phyloP scores from a whole-genome alignment of 164 flowering plant species.

The Nelumbo lutea region DNA sequence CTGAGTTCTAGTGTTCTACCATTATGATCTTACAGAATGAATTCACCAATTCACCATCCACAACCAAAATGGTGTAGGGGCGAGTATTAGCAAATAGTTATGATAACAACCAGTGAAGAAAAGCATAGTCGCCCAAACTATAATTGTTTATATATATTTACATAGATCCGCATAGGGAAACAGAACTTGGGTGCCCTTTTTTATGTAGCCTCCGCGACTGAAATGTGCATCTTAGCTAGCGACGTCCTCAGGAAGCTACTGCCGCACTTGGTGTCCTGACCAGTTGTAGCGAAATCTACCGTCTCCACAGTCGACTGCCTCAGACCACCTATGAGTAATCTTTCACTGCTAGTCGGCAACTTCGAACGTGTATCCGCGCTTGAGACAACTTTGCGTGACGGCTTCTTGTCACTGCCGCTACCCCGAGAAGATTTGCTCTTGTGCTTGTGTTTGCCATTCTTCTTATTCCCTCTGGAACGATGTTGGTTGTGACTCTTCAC shows the following conservation, averaged over 20 bases:
- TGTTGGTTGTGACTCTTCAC: conserved; percentile 36
- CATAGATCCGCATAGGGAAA: too few species aligned
- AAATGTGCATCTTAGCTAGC: conserved; percentile 29
- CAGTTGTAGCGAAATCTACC: background rate
- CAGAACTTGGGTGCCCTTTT: background rate
- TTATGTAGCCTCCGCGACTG: conserved; percentile 52
- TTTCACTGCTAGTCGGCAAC: conserved; percentile 11
- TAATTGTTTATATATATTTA: too few species aligned
- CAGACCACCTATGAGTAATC: background rate
- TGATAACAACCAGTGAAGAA: too few species aligned
- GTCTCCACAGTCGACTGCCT: conserved; percentile 14
- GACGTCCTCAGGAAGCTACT: conserved; percentile 42
- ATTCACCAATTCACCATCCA: too few species aligned
- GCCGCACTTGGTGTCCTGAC: background rate
- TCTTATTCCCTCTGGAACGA: conserved; percentile 35
- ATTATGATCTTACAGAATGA: too few species aligned
- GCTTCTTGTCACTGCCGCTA: conserved; percentile 48
- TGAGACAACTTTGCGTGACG: conserved; percentile 22
- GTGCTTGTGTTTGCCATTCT: conserved; percentile 53
- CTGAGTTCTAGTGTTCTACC: too few species aligned
- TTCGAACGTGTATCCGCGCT: conserved; percentile 15
- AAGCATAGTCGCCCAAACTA: too few species aligned
- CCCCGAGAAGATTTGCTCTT: conserved; percentile 48
- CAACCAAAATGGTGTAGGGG: too few species aligned
- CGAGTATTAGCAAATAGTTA: too few species aligned